Evolutionary conservation across 129 eudicot genomes (phyloP).

Genomic region (Pittosporum tobira): DNA sequence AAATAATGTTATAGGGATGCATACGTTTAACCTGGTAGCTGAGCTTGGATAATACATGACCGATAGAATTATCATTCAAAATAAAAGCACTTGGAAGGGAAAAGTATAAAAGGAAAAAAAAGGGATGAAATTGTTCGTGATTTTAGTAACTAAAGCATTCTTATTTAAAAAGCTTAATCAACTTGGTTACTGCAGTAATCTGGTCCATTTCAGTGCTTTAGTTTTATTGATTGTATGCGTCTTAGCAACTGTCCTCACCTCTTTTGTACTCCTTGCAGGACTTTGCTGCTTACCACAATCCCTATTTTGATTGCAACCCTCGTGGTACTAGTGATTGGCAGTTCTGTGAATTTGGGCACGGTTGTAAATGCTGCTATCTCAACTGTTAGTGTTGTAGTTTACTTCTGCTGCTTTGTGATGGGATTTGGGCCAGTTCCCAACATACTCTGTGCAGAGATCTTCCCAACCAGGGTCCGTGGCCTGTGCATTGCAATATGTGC

Average conservation of each 20-base stretch:
- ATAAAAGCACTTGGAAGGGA: background rate
- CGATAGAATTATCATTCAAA: background rate
- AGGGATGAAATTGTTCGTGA: background rate
- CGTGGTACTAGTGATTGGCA: constrained; percentile 41
- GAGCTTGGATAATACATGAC: no score
- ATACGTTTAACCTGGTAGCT: no score
- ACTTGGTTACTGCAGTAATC: background rate
- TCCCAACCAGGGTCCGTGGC: constrained; percentile 91
- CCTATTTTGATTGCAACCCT: constrained; percentile 60
- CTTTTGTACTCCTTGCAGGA: constrained; percentile 32
- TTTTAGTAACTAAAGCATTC: background rate
- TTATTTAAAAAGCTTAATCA: background rate
- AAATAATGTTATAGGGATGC: no score
- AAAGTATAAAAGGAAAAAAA: background rate
- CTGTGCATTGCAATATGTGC: constrained; percentile 90
- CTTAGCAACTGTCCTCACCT: background rate
- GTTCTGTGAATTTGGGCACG: constrained; percentile 41
- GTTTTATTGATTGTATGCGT: constrained; percentile 3
- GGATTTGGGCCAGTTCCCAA: constrained; percentile 93
- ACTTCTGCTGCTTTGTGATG: constrained; percentile 81
- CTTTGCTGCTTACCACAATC: constrained; percentile 55
- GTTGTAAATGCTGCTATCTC: constrained; percentile 56
- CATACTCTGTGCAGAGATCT: constrained; percentile 82
- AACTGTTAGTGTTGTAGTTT: constrained; percentile 58
- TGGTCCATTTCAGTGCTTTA: background rate